These are phyloP conservation scores for Hansfordia pulvinata DNA, from an alignment of 2,329 filamentous ascomycete genomes.

Conservation along the genomic window DNA sequence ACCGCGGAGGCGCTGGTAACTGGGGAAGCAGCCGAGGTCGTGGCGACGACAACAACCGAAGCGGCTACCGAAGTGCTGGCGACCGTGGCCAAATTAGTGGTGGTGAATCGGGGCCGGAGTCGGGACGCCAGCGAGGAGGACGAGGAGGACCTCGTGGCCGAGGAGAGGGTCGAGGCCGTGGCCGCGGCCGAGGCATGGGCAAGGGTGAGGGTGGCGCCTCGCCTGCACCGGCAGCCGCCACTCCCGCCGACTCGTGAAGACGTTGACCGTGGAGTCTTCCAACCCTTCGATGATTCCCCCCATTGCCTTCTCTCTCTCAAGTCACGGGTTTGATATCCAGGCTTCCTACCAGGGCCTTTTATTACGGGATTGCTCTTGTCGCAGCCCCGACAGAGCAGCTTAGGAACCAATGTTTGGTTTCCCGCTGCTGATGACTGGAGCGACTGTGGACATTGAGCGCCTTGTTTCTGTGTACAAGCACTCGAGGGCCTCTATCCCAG, in stretches of 20 bases:
- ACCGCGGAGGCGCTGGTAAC: constrained; percentile 51
- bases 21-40: constrained; percentile 56
- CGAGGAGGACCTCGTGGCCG: constrained; percentile 42
- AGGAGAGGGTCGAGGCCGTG: constrained; percentile 40
- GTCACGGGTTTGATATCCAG: too few species aligned
- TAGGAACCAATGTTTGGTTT: too few species aligned
- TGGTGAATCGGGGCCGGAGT: constrained; percentile 57
- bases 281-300: too few species aligned
- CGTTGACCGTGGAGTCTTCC: too few species aligned
- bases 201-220: constrained; percentile 46
- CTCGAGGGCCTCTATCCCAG: too few species aligned
- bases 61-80: constrained; percentile 75
- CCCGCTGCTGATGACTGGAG: too few species aligned
- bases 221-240: constrained; percentile 37
- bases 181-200: constrained; percentile 38
- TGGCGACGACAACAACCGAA: constrained; percentile 35
- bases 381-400: too few species aligned
- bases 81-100: constrained; percentile 50
- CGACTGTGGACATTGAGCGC: too few species aligned
- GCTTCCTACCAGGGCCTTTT: too few species aligned
- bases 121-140: constrained; percentile 36
- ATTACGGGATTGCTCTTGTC: too few species aligned
- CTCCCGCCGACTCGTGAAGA: constrained; percentile 25
- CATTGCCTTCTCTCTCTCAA: too few species aligned
- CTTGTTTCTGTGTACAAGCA: too few species aligned